Conservation (phyloP, 148 eudicot genomes). For the Heliosperma pusillum region DNA sequence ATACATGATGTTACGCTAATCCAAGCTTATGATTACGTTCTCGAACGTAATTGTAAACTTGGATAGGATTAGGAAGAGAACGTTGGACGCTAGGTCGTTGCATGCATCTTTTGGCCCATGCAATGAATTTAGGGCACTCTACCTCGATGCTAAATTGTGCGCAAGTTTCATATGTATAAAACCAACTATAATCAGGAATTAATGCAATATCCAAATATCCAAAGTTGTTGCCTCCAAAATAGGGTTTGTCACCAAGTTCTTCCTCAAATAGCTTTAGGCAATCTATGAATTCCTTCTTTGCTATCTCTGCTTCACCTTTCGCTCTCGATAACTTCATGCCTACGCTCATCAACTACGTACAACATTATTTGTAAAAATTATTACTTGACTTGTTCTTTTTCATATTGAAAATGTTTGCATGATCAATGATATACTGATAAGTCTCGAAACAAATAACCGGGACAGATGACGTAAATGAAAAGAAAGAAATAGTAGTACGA, state of each 20-base stretch:
- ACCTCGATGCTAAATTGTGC: not conserved
- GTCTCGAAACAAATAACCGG: not conserved
- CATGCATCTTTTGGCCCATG: constrained; percentile 23
- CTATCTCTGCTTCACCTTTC: constrained; percentile 8
- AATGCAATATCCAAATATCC: constrained; percentile 16
- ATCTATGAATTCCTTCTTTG: constrained; percentile 6
- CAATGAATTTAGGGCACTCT: constrained; percentile 21
- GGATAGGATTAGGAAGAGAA: not conserved
- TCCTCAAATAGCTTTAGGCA: not conserved
- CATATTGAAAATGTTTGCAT: too few species aligned
- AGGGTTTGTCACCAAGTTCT: constrained; percentile 17
- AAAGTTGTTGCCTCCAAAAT: constrained; percentile 14
- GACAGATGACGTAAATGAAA: too few species aligned
- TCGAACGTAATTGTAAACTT: not conserved
- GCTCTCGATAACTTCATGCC: not conserved
- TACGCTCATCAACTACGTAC: not conserved
- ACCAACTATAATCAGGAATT: constrained; percentile 14
- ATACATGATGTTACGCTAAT: not conserved
- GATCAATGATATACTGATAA: too few species aligned
- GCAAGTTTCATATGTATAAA: not conserved
- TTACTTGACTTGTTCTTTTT: too few species aligned
- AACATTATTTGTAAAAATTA: too few species aligned
- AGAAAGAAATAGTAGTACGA: not conserved
- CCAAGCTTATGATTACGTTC: not conserved
- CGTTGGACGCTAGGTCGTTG: constrained; percentile 10